These are phyloP conservation scores for Fragosphaeria purpurea DNA, from an alignment of 2,329 filamentous ascomycete genomes.

Conservation along the genomic window DNA sequence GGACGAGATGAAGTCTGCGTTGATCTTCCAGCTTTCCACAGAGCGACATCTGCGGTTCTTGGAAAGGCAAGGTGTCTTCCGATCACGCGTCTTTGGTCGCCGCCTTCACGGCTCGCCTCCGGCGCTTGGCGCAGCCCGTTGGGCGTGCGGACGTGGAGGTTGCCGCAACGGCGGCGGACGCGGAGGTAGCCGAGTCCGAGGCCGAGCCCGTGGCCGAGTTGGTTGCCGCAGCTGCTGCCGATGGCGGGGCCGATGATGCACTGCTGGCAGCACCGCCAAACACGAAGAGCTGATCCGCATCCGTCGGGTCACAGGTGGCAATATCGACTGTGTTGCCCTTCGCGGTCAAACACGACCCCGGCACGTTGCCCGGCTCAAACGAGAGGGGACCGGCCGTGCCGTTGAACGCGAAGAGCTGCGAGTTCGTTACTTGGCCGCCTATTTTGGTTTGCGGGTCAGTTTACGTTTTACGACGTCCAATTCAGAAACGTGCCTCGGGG, in stretches of 20 bases:
- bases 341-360: constrained; percentile 36
- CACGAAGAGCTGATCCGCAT: constrained; percentile 33
- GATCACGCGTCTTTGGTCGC: too few species aligned
- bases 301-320: constrained; percentile 29
- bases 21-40: too few species aligned
- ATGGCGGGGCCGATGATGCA: not conserved
- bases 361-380: constrained; percentile 35
- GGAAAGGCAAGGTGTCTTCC: too few species aligned
- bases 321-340: constrained; percentile 33
- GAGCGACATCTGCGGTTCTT: too few species aligned
- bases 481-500: too few species aligned
- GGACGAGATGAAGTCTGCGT: too few species aligned
- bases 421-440: constrained; percentile 38
- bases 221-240: not conserved
- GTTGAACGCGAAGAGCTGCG: constrained; percentile 41
- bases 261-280: constrained; percentile 15
- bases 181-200: not conserved
- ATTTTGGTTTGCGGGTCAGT: not conserved
- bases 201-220: not conserved
- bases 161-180: not conserved
- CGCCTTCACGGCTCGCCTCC: not conserved
- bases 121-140: not conserved
- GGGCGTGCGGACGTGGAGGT: not conserved
- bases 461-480: too few species aligned
- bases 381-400: constrained; percentile 30